phyloP scores from a whole-genome alignment of 1,139 yeast genomes.

The Pichia sp. region DNA sequence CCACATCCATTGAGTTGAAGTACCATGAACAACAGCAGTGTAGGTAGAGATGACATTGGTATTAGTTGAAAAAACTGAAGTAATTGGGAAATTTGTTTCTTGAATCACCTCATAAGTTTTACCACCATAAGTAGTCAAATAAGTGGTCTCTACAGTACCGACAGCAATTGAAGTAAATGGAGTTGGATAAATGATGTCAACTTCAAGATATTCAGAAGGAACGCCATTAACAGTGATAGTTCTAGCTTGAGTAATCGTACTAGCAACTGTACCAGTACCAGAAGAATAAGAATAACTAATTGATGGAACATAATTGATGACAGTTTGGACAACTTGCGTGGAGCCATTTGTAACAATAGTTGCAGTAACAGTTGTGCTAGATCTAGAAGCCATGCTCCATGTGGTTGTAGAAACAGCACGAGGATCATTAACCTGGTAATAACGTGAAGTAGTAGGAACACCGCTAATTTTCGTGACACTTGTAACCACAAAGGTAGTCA shows the following conservation, averaged over 20 bases:
- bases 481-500: slow-evolving; percentile 3
- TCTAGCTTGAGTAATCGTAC: background rate
- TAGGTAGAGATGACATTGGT: slow-evolving; percentile 1
- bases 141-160: slow-evolving; percentile 2
- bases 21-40: slow-evolving; percentile 2
- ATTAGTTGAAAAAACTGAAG: background rate
- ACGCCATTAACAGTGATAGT: background rate
- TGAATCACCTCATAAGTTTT: slow-evolving; percentile 4
- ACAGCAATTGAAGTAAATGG: slow-evolving; percentile 2
- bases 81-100: slow-evolving; percentile 4
- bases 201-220: slow-evolving; percentile 1
- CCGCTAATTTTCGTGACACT: background rate
- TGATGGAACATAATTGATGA: background rate
- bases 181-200: slow-evolving; percentile 1
- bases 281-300: background rate
- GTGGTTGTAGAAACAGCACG: background rate
- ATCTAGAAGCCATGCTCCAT: background rate
- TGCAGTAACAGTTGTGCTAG: background rate
- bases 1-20: slow-evolving; percentile 7
- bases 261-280: background rate
- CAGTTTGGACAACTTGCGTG: background rate
- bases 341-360: background rate
- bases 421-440: slow-evolving; percentile 1
- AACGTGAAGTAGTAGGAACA: slow-evolving; percentile 1
- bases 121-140: background rate